Evolutionary conservation across 2,329 filamentous ascomycete species (phyloP).

Genomic region (Phialocephala sp.): DNA sequence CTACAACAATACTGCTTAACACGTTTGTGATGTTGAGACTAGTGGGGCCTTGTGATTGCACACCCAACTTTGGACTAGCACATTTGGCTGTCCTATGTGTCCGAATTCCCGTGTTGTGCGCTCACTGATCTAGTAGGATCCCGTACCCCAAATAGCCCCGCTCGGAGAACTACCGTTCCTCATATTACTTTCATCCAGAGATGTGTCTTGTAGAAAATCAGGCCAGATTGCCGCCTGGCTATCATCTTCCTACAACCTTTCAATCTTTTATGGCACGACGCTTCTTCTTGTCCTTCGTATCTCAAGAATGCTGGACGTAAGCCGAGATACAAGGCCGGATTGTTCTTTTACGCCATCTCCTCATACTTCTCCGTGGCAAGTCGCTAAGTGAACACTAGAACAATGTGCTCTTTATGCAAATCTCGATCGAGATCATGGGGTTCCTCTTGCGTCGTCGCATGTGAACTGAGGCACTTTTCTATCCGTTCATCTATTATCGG

Average conservation of each 20-base stretch:
- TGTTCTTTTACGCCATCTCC: conserved; percentile 5
- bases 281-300: neutral
- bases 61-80: neutral
- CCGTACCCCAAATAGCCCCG: neutral
- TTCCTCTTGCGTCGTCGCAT: neutral
- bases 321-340: neutral
- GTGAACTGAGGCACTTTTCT: neutral
- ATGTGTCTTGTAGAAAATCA: neutral
- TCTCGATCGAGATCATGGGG: conserved; percentile 12
- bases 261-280: neutral
- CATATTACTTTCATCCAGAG: neutral
- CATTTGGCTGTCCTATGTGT: neutral
- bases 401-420: conserved; percentile 11
- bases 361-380: neutral
- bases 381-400: conserved; percentile 4
- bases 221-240: too few relatives aligned
- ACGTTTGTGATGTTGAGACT: neutral
- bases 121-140: neutral
- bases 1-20: neutral
- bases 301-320: neutral
- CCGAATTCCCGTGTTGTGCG: neutral
- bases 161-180: neutral
- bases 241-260: neutral
- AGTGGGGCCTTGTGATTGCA: neutral
- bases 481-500: conserved; percentile 11